Evolutionary conservation across 441 rosid species (phyloP).

Genomic region (Gossypium schwendimanii): DNA sequence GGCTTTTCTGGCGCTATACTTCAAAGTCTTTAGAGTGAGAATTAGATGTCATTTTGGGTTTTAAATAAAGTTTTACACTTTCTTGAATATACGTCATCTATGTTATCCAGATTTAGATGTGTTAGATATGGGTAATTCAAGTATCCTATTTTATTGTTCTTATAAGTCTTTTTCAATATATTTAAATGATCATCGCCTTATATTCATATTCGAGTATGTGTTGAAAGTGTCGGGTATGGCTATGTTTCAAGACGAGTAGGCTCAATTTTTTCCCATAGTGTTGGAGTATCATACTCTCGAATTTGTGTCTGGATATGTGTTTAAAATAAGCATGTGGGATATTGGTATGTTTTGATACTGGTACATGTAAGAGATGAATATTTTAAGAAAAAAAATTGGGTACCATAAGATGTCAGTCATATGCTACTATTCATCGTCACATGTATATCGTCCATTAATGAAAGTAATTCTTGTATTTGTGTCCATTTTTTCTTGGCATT

Average conservation of each 20-base stretch:
- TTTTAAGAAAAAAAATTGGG: no score
- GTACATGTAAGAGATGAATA: no score
- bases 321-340: not conserved
- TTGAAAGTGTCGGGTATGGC: not conserved
- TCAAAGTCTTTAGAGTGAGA: constrained; percentile 32
- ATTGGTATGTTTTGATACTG: not conserved
- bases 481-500: not conserved
- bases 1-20: constrained; percentile 56
- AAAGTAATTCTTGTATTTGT: not conserved
- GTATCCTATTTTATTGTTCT: no score
- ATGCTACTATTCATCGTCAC: not conserved
- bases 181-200: not conserved
- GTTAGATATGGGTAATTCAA: not conserved
- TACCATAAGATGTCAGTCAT: no score
- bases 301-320: not conserved
- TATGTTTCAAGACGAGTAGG: not conserved
- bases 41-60: not conserved
- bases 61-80: not conserved
- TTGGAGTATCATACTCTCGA: no score
- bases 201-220: not conserved
- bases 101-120: not conserved
- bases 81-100: not conserved
- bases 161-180: no score
- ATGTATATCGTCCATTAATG: not conserved
- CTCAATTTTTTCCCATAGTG: no score